phyloP scores from a whole-genome alignment of 108 stramenopile genomes.

The Ochromonas danica region DNA sequence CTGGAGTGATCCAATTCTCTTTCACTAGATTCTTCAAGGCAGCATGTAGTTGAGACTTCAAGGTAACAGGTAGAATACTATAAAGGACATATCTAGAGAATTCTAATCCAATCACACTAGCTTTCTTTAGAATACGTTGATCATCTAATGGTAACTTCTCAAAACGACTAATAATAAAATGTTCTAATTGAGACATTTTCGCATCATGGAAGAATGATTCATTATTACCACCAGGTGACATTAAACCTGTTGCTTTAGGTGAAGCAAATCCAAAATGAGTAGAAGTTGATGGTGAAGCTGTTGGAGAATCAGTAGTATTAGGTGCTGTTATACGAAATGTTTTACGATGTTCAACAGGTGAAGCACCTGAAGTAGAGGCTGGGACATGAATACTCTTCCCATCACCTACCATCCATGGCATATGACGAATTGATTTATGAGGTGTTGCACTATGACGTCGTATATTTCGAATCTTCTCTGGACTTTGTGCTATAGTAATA shows the following conservation, averaged over 20 bases:
- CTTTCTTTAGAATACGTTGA: neutral
- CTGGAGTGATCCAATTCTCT: neutral
- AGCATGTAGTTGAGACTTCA: neutral
- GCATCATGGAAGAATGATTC: too few relatives aligned
- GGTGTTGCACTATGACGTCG: neutral
- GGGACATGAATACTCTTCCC: too few relatives aligned
- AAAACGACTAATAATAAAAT: neutral
- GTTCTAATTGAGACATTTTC: neutral
- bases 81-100: neutral
- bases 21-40: neutral
- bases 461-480: neutral
- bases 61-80: neutral
- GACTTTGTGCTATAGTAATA: neutral
- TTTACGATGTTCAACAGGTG: too few relatives aligned
- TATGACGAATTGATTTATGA: conserved; percentile 2
- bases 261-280: neutral
- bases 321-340: too few relatives aligned
- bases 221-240: too few relatives aligned
- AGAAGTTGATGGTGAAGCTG: neutral
- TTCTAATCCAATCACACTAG: neutral
- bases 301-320: neutral
- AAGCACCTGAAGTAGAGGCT: too few relatives aligned
- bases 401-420: too few relatives aligned
- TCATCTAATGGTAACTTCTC: neutral
- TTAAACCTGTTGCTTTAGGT: too few relatives aligned